These are phyloP conservation scores for Neopestalotiopsis sp. DNA, from an alignment of 2,329 filamentous ascomycete species.

Conservation along the genomic window DNA sequence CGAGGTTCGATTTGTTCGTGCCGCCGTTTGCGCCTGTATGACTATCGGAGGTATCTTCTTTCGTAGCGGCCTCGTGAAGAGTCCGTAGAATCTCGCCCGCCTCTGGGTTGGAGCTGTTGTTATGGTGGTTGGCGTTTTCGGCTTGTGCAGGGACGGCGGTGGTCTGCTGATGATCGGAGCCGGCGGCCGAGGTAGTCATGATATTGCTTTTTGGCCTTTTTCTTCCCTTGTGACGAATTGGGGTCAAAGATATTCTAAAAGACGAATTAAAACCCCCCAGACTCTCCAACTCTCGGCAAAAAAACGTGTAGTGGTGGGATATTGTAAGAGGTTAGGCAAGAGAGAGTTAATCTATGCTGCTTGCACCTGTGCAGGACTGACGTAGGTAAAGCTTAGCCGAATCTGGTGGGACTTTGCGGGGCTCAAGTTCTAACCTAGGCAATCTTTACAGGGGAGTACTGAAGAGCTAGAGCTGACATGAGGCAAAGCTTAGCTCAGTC, in stretches of 20 bases:
- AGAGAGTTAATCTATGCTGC: background rate
- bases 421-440: background rate
- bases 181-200: conserved; percentile 12
- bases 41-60: background rate
- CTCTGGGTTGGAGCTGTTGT: conserved; percentile 4
- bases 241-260: background rate
- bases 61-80: background rate
- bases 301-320: background rate
- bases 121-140: background rate
- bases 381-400: background rate
- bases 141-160: background rate
- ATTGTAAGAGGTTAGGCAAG: background rate
- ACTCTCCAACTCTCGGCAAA: background rate
- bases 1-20: conserved; percentile 1
- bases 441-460: background rate
- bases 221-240: background rate
- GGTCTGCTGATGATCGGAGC: background rate
- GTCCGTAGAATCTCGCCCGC: background rate
- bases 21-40: background rate
- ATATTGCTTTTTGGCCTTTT: background rate
- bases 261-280: background rate
- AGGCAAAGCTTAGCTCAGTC: background rate
- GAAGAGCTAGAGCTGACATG: background rate
- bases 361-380: background rate
- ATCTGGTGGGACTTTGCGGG: background rate